phyloP scores from a whole-genome alignment of 495 filamentous ascomycete genomes.

The Aspergillus homomorphus region DNA sequence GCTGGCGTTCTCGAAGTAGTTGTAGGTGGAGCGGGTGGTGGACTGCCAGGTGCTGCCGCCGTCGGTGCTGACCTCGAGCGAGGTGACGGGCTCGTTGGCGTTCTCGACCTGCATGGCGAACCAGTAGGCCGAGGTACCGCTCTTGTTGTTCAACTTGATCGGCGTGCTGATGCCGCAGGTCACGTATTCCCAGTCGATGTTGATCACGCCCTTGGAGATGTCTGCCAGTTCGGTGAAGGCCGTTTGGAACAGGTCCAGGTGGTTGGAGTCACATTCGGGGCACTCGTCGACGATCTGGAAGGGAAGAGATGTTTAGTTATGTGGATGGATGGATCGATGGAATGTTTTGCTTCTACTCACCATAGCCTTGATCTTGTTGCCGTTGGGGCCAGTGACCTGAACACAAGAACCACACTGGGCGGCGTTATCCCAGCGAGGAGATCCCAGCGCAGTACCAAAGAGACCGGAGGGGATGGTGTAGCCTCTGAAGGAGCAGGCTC shows the following conservation, averaged over 20 bases:
- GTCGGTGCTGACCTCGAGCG: conserved; percentile 57
- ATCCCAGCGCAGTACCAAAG: conserved; percentile 54
- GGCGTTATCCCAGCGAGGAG: conserved; percentile 47
- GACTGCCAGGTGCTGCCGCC: conserved; percentile 50
- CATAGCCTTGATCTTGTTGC: conserved; percentile 62
- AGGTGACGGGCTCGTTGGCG: conserved; percentile 48
- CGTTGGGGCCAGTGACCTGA: conserved; percentile 50
- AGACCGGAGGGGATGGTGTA: conserved; percentile 55
- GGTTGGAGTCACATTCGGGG: conserved; percentile 52
- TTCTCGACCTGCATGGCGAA: conserved; percentile 61
- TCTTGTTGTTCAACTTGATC: conserved; percentile 55
- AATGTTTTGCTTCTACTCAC: conserved; percentile 30
- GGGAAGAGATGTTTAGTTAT: conserved; percentile 1
- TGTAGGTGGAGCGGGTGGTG: conserved; percentile 51
- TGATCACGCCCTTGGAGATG: conserved; percentile 50
- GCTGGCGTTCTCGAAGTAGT: conserved; percentile 56
- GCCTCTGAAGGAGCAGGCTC: conserved; percentile 55
- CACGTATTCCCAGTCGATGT: conserved; percentile 50
- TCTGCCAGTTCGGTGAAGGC: conserved; percentile 50
- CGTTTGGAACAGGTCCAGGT: conserved; percentile 58
- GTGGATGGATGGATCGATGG: not conserved
- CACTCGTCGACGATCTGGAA: conserved; percentile 58
- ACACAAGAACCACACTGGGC: conserved; percentile 57
- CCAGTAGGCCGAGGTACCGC: conserved; percentile 51
- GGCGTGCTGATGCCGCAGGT: conserved; percentile 50